Conservation (phyloP, 2,329 filamentous ascomycete genomes). For the Knoxdaviesia capensis region DNA sequence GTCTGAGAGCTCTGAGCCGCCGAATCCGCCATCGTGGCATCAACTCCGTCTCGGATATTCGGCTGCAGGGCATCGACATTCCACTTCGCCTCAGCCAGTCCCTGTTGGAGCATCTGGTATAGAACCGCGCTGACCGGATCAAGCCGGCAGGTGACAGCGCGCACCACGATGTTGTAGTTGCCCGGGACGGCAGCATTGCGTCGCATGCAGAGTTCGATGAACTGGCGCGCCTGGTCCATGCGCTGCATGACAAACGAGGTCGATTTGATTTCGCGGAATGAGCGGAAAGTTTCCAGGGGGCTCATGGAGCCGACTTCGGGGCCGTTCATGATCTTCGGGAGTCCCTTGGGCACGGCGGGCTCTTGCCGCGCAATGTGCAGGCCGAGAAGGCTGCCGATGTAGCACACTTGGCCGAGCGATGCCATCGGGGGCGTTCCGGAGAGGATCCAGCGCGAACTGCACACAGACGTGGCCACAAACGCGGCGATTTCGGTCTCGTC, state of each 20-base stretch:
- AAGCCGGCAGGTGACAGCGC: slow-evolving; percentile 9
- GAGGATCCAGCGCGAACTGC: slow-evolving; percentile 20
- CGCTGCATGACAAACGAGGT: slow-evolving; percentile 14
- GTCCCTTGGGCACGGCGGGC: slow-evolving; percentile 11
- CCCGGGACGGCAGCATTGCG: slow-evolving; percentile 12
- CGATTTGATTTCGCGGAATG: slow-evolving; percentile 14
- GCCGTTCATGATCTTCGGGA: slow-evolving; percentile 16
- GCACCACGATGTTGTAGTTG: slow-evolving; percentile 7
- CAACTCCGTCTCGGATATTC: background rate
- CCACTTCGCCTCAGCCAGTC: slow-evolving; percentile 10
- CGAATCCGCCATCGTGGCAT: too few species aligned
- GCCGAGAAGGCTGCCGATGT: slow-evolving; percentile 14
- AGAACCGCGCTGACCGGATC: slow-evolving; percentile 7
- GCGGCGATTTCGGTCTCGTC: slow-evolving; percentile 10
- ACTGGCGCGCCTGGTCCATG: slow-evolving; percentile 13
- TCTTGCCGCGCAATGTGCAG: slow-evolving; percentile 18
- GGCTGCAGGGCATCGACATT: slow-evolving; percentile 7
- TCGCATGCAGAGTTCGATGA: slow-evolving; percentile 12
- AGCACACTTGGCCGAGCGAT: slow-evolving; percentile 15
- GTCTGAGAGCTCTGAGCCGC: too few species aligned
- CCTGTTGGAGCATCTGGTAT: slow-evolving; percentile 12
- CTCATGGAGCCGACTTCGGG: slow-evolving; percentile 11
- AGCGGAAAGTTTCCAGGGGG: slow-evolving; percentile 13
- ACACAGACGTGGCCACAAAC: slow-evolving; percentile 14
- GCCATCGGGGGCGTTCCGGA: slow-evolving; percentile 20